A percentile compares a stretch with the other conserved stretches of the same genome.
Evolutionary conservation across 1,284 basidiomycete genomes (phyloP).

Genomic region (Peniophora sp.): DNA sequence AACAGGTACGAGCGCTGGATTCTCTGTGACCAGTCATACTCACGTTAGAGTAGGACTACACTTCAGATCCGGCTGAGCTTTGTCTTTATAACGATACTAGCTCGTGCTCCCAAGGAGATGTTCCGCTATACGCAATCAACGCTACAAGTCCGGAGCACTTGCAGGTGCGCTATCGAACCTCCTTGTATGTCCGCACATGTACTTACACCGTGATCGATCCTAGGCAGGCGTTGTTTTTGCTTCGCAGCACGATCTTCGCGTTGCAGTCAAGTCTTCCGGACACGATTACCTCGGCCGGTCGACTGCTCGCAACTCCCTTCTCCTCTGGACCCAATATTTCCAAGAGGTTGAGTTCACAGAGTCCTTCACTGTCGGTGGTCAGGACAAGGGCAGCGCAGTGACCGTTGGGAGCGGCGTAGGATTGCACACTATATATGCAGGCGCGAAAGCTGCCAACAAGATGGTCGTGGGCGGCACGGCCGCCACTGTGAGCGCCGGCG

Average conservation of each 20-base stretch:
- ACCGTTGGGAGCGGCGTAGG: conserved; percentile 22
- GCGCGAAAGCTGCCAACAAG: conserved; percentile 15
- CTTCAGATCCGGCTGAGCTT: conserved; percentile 11
- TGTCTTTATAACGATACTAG: conserved; percentile 14
- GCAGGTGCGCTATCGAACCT: conserved; percentile 11
- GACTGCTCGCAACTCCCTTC: no score
- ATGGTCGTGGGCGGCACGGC: conserved; percentile 22
- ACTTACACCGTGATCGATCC: neutral
- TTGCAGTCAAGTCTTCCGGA: no score
- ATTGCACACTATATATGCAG: conserved; percentile 16
- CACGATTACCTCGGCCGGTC: no score
- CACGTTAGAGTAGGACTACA: conserved; percentile 8
- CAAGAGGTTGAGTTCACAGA: no score
- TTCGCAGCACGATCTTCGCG: conserved; percentile 14
- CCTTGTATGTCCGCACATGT: neutral
- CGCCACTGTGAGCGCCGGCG: no score
- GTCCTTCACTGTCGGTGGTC: conserved; percentile 11
- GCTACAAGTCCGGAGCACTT: no score
- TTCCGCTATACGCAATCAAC: no score
- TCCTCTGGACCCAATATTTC: no score
- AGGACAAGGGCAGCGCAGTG: conserved; percentile 17
- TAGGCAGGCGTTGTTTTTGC: conserved; percentile 20
- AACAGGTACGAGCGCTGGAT: conserved; percentile 3
- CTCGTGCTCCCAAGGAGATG: no score
- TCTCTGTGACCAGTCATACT: neutral